A percentile compares a stretch with the other conserved stretches of the same genome.
phyloP scores from a whole-genome alignment of 768 basidiomycete species.

The Ramaria sp. region DNA sequence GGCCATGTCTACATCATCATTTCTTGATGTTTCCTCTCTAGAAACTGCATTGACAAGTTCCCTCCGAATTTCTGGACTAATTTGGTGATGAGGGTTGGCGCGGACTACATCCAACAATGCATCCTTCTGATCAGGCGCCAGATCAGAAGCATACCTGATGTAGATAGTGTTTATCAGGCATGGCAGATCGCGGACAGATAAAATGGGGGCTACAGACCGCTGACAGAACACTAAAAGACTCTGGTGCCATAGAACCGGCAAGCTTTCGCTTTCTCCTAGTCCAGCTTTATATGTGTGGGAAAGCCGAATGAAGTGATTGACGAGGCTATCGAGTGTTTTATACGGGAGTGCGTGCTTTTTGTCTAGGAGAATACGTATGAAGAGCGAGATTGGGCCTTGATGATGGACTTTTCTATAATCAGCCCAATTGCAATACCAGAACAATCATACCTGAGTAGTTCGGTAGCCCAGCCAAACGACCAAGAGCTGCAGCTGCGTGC shows the following conservation, averaged over 20 bases:
- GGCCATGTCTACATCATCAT: constrained; percentile 54
- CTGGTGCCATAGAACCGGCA: constrained; percentile 99
- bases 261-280: constrained; percentile 60
- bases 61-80: constrained; percentile 80
- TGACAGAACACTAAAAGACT: constrained; percentile 90
- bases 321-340: constrained; percentile 94
- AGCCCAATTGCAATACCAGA: background rate
- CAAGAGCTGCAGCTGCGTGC: constrained; percentile 89
- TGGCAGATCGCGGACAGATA: background rate
- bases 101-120: constrained; percentile 90
- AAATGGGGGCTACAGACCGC: constrained; percentile 37
- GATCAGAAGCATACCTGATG: constrained; percentile 77
- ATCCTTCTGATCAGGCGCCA: constrained; percentile 96
- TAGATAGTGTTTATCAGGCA: background rate
- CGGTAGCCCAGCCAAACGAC: constrained; percentile 82
- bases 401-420: background rate
- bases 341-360: constrained; percentile 98
- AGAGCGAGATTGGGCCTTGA: constrained; percentile 82
- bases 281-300: constrained; percentile 77
- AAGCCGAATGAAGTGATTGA: constrained; percentile 96
- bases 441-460: constrained; percentile 69
- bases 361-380: constrained; percentile 93
- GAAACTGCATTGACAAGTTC: constrained; percentile 83
- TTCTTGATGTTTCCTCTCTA: constrained; percentile 65
- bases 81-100: constrained; percentile 76